Base-by-base conservation (phyloP, 179 eudicot genomes). In the Silene coronaria region DNA sequence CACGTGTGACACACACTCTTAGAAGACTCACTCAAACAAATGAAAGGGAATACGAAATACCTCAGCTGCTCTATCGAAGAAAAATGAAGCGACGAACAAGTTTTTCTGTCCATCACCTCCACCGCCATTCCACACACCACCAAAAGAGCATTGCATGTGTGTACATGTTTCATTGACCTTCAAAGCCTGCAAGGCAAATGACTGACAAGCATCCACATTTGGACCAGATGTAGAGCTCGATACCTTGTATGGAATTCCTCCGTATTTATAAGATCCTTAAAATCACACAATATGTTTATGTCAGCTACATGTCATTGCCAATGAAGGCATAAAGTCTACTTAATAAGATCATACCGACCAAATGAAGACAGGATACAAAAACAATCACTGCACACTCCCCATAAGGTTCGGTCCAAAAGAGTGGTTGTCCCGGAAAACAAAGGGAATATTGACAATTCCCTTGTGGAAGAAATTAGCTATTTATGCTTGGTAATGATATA, bases 51-150 rank as follows among this genome's bases (percentile, higher is more conserved):
- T 28, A 28, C 3, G 32, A 28, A 28, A 42, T 84, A 95, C 99
- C 99, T 95, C 91, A 30, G 91, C 97, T 75, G 99, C 99, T 85
- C 97, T 85, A 76, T 95, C 99, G 68, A 87, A 95, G 91, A 95
- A 95, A 75, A 95, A 95, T 4, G 99, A 95, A 64, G 99, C 99
- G 77, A 95, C 97, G 78, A 89, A 92, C 19, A 95, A 77, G 78
- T 91, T 88, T 83, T 86, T 89, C 80, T 91, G 99, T 28, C 99
- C 99, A 72, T 88, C 93, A 14, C 99, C 97, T 19, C 97, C 91
- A 13, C 99, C 99, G 67, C 97, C 97, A 73, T 83, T 91, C 99
- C 99, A 95, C 14, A 95, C 81, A 55, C 96, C 99, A 30, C 91
- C 95, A 78, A 95, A 95, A 8, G 97, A 90, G 86, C 99, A 95